Evolutionary conservation across 257 asterid genomes (phyloP).

Genomic region (Rauvolfia tetraphylla): DNA sequence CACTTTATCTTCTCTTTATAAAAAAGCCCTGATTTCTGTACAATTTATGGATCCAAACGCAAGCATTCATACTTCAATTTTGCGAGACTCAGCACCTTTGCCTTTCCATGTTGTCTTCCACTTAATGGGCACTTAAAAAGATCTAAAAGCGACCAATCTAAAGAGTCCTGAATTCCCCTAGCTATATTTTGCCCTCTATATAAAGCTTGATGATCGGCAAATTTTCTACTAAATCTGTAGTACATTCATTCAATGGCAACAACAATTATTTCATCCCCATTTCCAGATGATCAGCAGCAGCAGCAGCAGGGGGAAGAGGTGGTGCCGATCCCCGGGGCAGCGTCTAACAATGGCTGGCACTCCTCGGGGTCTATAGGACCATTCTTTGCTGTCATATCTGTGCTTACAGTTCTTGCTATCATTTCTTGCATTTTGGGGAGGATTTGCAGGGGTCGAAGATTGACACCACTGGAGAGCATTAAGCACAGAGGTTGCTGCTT

Average conservation of each 20-base stretch:
- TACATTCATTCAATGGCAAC: constrained; percentile 23
- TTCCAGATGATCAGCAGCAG: constrained; percentile 27
- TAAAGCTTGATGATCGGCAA: background rate
- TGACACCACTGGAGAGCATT: constrained; percentile 17
- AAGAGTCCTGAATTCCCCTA: no score
- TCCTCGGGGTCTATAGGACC: constrained; percentile 39
- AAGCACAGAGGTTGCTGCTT: constrained; percentile 12
- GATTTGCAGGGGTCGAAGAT: constrained; percentile 22
- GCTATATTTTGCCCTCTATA: background rate
- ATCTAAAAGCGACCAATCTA: background rate
- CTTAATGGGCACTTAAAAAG: background rate
- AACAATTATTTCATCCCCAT: constrained; percentile 19
- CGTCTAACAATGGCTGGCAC: constrained; percentile 13
- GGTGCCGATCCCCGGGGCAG: constrained; percentile 17
- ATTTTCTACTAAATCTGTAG: background rate
- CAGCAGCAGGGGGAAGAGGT: constrained; percentile 19
- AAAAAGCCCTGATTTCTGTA: constrained; percentile 7
- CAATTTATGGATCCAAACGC: background rate
- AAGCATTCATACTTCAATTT: background rate
- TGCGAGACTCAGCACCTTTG: constrained; percentile 1
- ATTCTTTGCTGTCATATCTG: constrained; percentile 37
- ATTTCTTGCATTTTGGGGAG: constrained; percentile 31
- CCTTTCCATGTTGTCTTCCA: constrained; percentile 30
- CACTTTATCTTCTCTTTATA: constrained; percentile 1
- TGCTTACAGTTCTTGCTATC: constrained; percentile 24